Conservation (phyloP, 208 protist genomes). For the Leishmania guyanensis region DNA sequence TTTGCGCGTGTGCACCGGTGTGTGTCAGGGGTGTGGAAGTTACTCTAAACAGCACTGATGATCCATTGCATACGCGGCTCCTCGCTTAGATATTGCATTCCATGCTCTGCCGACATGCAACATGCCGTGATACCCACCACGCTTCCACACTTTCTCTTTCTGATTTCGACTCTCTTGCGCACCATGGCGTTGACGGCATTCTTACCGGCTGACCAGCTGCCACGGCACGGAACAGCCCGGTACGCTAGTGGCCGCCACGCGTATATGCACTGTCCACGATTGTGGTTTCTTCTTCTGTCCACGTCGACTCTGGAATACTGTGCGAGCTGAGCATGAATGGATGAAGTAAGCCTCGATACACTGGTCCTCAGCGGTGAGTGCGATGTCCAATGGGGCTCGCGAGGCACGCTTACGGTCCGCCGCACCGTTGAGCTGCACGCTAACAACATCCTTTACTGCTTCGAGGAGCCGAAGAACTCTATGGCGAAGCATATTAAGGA, state of each 20-base stretch:
- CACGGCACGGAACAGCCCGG: neutral
- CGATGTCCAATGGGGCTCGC: slow-evolving; percentile 37
- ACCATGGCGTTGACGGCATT: neutral
- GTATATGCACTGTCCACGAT: neutral
- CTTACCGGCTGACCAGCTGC: neutral
- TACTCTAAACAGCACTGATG: neutral
- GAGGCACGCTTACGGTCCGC: slow-evolving; percentile 14
- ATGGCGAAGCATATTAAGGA: slow-evolving; percentile 64
- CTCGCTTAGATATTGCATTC: neutral
- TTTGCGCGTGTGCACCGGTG: neutral
- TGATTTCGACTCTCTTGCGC: neutral
- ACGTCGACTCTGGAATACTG: neutral
- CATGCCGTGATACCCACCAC: neutral
- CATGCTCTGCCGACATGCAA: neutral
- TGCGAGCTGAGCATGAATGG: slow-evolving; percentile 15
- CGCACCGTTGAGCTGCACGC: slow-evolving; percentile 67
- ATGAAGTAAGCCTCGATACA: slow-evolving; percentile 46
- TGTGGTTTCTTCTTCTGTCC: neutral
- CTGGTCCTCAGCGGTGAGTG: slow-evolving; percentile 48
- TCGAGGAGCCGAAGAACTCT: slow-evolving; percentile 59
- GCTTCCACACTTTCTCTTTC: slow-evolving; percentile 1
- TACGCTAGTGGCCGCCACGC: neutral
- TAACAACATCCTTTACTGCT: slow-evolving; percentile 59
- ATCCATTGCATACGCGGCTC: neutral
- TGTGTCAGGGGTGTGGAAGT: neutral